Evolutionary conservation across 805 yeast species (phyloP).

Genomic region (Teunomyces atbi): DNA sequence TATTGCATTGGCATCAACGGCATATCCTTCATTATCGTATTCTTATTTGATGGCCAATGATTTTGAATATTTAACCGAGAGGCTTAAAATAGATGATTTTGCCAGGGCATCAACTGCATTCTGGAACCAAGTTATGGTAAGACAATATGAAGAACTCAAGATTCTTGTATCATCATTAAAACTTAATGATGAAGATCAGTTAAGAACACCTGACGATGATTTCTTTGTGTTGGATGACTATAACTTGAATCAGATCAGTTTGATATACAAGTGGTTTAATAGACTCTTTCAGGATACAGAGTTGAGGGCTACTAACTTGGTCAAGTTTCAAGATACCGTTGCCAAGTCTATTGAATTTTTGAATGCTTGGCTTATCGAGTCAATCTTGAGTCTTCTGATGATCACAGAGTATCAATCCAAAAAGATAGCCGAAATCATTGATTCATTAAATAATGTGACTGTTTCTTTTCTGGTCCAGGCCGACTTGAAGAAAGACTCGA

Average conservation of each 20-base stretch:
- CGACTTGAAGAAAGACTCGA: slow-evolving; percentile 15
- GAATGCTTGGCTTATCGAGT: slow-evolving; percentile 26
- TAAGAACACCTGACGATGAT: slow-evolving; percentile 5
- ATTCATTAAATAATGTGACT: slow-evolving; percentile 19
- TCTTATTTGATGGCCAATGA: slow-evolving; percentile 40
- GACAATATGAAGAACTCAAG: slow-evolving; percentile 18
- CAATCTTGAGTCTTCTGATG: slow-evolving; percentile 25
- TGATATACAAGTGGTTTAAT: slow-evolving; percentile 23
- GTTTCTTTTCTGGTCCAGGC: slow-evolving; percentile 16
- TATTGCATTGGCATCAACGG: slow-evolving; percentile 27
- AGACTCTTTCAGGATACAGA: slow-evolving; percentile 17
- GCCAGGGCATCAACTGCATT: slow-evolving; percentile 13
- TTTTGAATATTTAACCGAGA: slow-evolving; percentile 22
- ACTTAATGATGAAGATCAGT: slow-evolving; percentile 6
- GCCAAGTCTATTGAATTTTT: slow-evolving; percentile 26
- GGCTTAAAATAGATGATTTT: slow-evolving; percentile 13
- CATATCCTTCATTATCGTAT: slow-evolving; percentile 30
- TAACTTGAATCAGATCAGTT: slow-evolving; percentile 16
- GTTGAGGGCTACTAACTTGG: slow-evolving; percentile 24
- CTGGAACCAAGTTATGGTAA: slow-evolving; percentile 20
- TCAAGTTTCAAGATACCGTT: slow-evolving; percentile 26
- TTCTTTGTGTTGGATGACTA: slow-evolving; percentile 19
- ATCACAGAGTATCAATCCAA: slow-evolving; percentile 37
- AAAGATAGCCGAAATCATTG: slow-evolving; percentile 28
- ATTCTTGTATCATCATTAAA: slow-evolving; percentile 14